Conservation (phyloP, 176 grass and related monocot species). For the Eleusine coracana region DNA sequence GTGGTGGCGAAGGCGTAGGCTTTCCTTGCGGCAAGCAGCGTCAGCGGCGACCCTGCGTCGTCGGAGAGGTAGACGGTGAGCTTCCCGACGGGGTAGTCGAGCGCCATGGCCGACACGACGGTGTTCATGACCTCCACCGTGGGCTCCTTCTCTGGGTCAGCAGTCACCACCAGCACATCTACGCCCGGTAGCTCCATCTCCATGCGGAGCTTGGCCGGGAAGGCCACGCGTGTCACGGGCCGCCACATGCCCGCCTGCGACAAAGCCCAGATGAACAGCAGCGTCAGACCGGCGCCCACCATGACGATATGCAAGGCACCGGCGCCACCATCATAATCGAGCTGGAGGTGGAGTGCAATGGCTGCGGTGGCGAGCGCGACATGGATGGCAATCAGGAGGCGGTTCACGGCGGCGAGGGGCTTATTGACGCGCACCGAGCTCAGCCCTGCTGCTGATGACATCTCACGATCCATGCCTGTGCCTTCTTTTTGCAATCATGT, state of each 20-base stretch:
- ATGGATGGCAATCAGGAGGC: conserved; percentile 43
- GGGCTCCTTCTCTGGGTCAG: conserved; percentile 63
- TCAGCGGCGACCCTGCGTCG: conserved; percentile 69
- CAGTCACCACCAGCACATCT: conserved; percentile 60
- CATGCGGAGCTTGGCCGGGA: conserved; percentile 37
- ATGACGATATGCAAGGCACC: not conserved
- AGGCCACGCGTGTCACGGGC: conserved; percentile 46
- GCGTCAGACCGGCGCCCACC: conserved; percentile 26
- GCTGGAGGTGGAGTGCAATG: conserved; percentile 19
- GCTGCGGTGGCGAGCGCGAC: not conserved
- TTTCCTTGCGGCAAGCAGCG: conserved; percentile 48
- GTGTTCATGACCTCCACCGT: conserved; percentile 58
- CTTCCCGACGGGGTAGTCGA: conserved; percentile 67
- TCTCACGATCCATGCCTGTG: too few relatives aligned
- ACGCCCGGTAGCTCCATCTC: conserved; percentile 18
- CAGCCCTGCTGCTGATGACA: not conserved
- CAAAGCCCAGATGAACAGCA: conserved; percentile 59
- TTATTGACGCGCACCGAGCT: conserved; percentile 32
- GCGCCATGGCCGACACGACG: conserved; percentile 78
- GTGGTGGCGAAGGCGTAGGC: conserved; percentile 54
- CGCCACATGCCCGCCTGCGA: conserved; percentile 50
- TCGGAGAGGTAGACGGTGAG: conserved; percentile 73
- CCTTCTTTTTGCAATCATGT: too few relatives aligned
- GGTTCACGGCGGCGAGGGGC: conserved; percentile 43
- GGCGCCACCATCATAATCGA: not conserved